Evolutionary conservation across 73 alveolate genomes (phyloP).

Genomic region (Durusdinium trenchii): DNA sequence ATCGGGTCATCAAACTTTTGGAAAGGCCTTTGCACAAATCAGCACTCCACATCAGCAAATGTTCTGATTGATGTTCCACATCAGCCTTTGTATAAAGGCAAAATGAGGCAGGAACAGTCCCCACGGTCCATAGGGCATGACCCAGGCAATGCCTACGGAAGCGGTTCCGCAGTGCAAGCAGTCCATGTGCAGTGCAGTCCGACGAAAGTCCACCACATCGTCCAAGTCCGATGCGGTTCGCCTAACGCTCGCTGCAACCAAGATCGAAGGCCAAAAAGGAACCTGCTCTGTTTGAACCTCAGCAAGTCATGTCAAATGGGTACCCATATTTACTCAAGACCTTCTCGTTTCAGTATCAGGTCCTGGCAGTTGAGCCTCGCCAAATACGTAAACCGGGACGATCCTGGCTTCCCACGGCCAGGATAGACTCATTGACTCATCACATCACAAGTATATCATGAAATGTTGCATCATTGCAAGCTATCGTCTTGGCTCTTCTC

Average conservation of each 20-base stretch:
- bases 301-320: neutral
- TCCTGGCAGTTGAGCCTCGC: conserved; percentile 82
- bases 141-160: conserved; percentile 46
- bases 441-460: neutral
- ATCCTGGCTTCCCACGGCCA: conserved; percentile 19
- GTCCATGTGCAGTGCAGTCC: neutral
- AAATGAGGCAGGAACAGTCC: conserved; percentile 13
- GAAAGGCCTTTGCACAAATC: conserved; percentile 23
- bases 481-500: neutral
- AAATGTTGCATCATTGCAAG: neutral
- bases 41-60: neutral
- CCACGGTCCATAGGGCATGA: conserved; percentile 82
- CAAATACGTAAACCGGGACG: conserved; percentile 92
- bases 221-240: neutral
- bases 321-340: neutral
- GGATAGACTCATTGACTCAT: neutral
- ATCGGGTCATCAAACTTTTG: conserved; percentile 39
- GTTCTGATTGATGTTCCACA: too few species aligned
- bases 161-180: neutral
- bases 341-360: neutral
- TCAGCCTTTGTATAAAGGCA: too few species aligned
- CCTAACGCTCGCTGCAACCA: conserved; percentile 77
- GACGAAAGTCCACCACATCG: neutral
- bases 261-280: conserved; percentile 58
- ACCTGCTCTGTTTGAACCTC: conserved; percentile 66